Evolutionary conservation across 2,329 filamentous ascomycete species (phyloP).

Genomic region (Fusarium gaditjirri): DNA sequence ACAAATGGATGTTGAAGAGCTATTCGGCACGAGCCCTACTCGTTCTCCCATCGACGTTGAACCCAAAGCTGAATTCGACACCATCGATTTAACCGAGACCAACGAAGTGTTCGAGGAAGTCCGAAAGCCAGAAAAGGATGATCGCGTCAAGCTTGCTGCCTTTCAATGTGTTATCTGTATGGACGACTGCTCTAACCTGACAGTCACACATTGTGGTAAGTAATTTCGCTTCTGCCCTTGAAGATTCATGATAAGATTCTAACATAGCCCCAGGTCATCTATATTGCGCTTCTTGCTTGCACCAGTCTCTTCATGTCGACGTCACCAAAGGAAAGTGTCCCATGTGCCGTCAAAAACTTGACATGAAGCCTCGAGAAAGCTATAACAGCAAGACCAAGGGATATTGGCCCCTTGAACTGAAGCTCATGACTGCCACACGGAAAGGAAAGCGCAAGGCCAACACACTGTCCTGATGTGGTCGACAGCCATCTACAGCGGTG

Average conservation of each 20-base stretch:
- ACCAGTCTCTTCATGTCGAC: slow-evolving; percentile 68
- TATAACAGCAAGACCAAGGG: slow-evolving; percentile 62
- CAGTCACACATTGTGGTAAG: slow-evolving; percentile 75
- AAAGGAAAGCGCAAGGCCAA: slow-evolving; percentile 58
- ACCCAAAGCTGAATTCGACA: slow-evolving; percentile 41
- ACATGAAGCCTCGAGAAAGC: slow-evolving; percentile 55
- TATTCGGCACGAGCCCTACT: slow-evolving; percentile 42
- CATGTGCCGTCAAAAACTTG: slow-evolving; percentile 70
- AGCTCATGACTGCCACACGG: slow-evolving; percentile 67
- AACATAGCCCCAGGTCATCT: slow-evolving; percentile 64
- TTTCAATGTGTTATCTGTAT: slow-evolving; percentile 77
- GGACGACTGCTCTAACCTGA: slow-evolving; percentile 68
- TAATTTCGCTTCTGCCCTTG: slow-evolving; percentile 11
- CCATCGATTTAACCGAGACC: slow-evolving; percentile 53
- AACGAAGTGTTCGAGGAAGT: slow-evolving; percentile 57
- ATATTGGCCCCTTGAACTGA: slow-evolving; percentile 69
- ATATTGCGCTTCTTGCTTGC: slow-evolving; percentile 71
- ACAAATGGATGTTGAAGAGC: slow-evolving; percentile 41
- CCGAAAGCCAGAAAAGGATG: slow-evolving; percentile 59
- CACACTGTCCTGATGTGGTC: slow-evolving; percentile 38
- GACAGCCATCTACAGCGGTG: neutral
- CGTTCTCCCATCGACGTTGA: slow-evolving; percentile 24
- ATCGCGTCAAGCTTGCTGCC: slow-evolving; percentile 61
- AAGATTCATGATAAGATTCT: slow-evolving; percentile 10
- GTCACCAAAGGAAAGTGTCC: slow-evolving; percentile 68